A percentile compares a stretch with the other conserved stretches of the same genome.
These are phyloP conservation scores for Platanthera zijinensis DNA, from an alignment of 106 monocot species.

Conservation along the genomic window DNA sequence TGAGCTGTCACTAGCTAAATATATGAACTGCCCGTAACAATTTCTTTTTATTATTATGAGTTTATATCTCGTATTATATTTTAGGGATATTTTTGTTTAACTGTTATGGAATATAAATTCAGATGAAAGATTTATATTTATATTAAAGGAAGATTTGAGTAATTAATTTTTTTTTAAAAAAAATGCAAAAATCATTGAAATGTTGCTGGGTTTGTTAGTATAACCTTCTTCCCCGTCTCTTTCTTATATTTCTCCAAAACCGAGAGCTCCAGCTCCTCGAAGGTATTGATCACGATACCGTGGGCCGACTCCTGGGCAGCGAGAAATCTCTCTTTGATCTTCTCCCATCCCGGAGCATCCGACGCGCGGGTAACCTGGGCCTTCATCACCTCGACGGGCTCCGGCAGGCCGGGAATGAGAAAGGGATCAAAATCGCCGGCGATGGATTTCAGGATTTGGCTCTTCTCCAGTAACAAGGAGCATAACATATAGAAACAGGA, in stretches of 20 bases:
- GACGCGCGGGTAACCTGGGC: conserved; percentile 9
- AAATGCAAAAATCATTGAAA: too few relatives aligned
- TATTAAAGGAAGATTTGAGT: too few relatives aligned
- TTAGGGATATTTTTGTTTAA: too few relatives aligned
- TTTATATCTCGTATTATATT: too few relatives aligned
- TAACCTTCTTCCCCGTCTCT: conserved; percentile 10
- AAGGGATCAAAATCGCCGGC: conserved; percentile 17
- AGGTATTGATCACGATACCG: conserved; percentile 25
- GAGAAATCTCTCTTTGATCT: neutral
- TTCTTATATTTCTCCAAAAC: conserved; percentile 6
- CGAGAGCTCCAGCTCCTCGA: conserved; percentile 14
- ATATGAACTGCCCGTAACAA: too few relatives aligned
- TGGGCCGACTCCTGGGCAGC: conserved; percentile 6
- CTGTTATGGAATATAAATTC: too few relatives aligned
- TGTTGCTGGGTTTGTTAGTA: neutral
- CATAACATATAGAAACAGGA: conserved; percentile 22
- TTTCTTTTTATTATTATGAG: too few relatives aligned
- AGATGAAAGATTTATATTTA: too few relatives aligned
- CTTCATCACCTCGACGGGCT: conserved; percentile 20
- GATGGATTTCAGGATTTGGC: conserved; percentile 10
- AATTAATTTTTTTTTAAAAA: too few relatives aligned
- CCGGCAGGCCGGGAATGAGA: conserved; percentile 36
- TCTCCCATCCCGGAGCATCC: neutral
- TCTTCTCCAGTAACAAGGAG: neutral
- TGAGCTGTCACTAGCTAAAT: too few relatives aligned